Evolutionary conservation across 2,329 filamentous ascomycete genomes (phyloP), one percentile per base, ranked within the genome.

Genomic region (Talaromyces sp.): DNA sequence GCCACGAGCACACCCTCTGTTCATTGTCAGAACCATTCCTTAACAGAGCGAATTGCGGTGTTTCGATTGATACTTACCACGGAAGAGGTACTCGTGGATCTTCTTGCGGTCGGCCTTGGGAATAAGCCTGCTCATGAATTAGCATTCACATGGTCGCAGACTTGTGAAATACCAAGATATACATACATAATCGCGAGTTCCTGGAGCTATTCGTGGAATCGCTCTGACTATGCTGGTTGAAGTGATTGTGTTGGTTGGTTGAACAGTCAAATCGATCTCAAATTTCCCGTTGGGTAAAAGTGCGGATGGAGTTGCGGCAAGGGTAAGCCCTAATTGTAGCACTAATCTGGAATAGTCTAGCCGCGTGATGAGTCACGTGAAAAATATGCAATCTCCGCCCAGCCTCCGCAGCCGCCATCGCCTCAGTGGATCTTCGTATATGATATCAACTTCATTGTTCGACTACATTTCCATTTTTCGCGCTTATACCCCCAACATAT

Each of bases 81-180:
- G 90, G 90, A 97, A 96, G 88, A 99, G 92, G 90, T 94, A 96
- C 90, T 94, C 94, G 89, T 99, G 95, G 86, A 99, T 98, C 90
- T 93, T 92, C 92, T 99, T 99, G 87, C 96, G 93, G 87, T 99
- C 95, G 84, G 92, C 91, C 90, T 98, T 98, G 83, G 95, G 95
- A 84, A 99, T 99, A 87, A 99, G 90, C 95, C 90, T 93, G 74
- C 13, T 58, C 48, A 14, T 11, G 31, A 48, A 63, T 68, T 48
- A 63, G 61, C n/a, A 16, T 48, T 64, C 43, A 63, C 58, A 59
- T 33, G 19, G 1, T 43, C 24, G 19, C 22, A 39, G 1, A 16
- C 11, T 19, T n/a, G 1, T 16, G 4, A 7, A 1, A 27, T 27
- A 59, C 3, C n/a, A 43, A 24, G 10, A 3, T 27, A 45, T n/a